Evolutionary conservation across 352 stramenopile species (phyloP).

Genomic region (Phytophthora megakarya): DNA sequence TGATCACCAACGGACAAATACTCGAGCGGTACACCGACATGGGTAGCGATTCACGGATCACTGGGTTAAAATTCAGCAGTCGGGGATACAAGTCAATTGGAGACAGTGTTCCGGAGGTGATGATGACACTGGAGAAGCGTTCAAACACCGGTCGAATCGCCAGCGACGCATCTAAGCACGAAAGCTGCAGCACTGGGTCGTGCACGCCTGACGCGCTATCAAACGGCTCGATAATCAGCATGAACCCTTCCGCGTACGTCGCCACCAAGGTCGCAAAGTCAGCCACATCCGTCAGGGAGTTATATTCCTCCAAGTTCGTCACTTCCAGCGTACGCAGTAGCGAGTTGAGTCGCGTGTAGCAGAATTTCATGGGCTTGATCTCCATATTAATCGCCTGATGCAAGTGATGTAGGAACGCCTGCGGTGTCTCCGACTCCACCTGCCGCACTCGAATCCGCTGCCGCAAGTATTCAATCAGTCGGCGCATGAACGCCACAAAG

Average conservation of each 20-base stretch:
- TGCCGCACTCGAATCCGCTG: slow-evolving; percentile 82
- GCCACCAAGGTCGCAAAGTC: slow-evolving; percentile 97
- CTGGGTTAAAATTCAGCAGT: slow-evolving; percentile 97
- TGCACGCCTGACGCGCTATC: slow-evolving; percentile 75
- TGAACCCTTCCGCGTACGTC: slow-evolving; percentile 98
- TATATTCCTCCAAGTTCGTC: slow-evolving; percentile 97
- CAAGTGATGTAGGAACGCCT: slow-evolving; percentile 96
- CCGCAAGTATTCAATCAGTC: slow-evolving; percentile 95
- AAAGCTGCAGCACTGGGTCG: slow-evolving; percentile 91
- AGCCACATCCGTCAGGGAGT: slow-evolving; percentile 94
- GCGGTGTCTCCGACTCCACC: slow-evolving; percentile 96
- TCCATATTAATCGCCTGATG: slow-evolving; percentile 95
- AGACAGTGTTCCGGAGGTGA: slow-evolving; percentile 95
- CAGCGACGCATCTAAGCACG: slow-evolving; percentile 97
- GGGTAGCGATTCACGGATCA: slow-evolving; percentile 94
- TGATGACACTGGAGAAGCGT: slow-evolving; percentile 88
- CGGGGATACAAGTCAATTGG: slow-evolving; percentile 99
- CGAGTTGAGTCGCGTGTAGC: slow-evolving; percentile 96
- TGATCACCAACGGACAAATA: slow-evolving; percentile 98
- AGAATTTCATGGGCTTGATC: slow-evolving; percentile 97
- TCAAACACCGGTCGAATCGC: slow-evolving; percentile 99
- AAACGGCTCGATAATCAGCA: slow-evolving; percentile 97
- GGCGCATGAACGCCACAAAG: slow-evolving; percentile 98
- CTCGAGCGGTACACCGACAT: slow-evolving; percentile 99
- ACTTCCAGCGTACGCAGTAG: slow-evolving; percentile 96